Conservation (phyloP, 345 rosid genomes). For the Erucastrum elatum region DNA sequence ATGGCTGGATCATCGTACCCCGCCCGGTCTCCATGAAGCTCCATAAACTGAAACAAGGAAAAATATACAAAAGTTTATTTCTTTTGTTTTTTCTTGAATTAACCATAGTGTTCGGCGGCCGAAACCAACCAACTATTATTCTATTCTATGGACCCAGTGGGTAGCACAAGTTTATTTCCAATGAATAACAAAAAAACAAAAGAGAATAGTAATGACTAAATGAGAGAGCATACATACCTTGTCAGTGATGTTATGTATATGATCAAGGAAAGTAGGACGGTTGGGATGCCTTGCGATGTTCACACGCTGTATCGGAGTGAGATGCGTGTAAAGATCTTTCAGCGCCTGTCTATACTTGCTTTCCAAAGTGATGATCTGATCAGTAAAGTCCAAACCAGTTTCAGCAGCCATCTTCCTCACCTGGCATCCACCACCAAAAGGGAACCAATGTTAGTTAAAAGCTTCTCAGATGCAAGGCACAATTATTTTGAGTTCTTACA, state of each 20-base stretch:
- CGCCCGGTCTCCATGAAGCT: constrained; percentile 96
- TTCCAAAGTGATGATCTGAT: constrained; percentile 79
- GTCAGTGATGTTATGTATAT: constrained; percentile 81
- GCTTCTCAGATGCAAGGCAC: neutral
- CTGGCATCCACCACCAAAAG: constrained; percentile 46
- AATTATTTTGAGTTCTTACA: constrained; percentile 38
- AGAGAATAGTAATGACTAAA: constrained; percentile 49
- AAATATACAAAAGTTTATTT: neutral
- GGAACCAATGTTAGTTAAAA: neutral
- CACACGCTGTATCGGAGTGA: constrained; percentile 92
- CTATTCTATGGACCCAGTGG: no score
- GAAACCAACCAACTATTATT: no score
- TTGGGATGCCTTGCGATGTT: constrained; percentile 94
- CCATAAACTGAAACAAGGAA: constrained; percentile 65
- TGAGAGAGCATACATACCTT: constrained; percentile 60
- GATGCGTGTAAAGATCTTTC: constrained; percentile 69
- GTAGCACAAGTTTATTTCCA: neutral
- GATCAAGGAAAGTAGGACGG: constrained; percentile 98
- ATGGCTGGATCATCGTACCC: constrained; percentile 99
- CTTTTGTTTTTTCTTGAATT: no score
- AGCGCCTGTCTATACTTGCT: constrained; percentile 84
- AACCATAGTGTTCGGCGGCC: no score
- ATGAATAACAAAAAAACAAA: neutral
- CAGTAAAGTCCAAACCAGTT: constrained; percentile 88
- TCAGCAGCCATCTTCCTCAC: constrained; percentile 91